Evolutionary conservation across 1,139 yeast species (phyloP).

Genomic region (Blastobotrys buckinghamii): DNA sequence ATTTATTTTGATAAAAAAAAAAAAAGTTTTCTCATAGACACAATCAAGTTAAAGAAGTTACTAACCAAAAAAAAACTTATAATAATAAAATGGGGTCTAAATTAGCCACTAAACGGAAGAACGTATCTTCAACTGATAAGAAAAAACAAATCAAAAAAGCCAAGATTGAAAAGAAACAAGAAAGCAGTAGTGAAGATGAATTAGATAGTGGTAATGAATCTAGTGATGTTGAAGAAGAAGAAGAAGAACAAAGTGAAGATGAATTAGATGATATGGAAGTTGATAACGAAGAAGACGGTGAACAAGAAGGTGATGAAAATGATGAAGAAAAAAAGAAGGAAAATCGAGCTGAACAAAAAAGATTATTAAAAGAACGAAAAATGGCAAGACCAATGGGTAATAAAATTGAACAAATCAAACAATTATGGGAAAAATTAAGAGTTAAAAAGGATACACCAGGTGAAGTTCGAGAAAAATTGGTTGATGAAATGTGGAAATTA

Average conservation of each 20-base stretch:
- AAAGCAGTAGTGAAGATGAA: neutral
- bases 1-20: neutral
- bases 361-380: constrained; percentile 74
- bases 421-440: constrained; percentile 86
- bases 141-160: constrained; percentile 3
- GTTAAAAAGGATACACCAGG: constrained; percentile 78
- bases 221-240: constrained; percentile 1
- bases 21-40: neutral
- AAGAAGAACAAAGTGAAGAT: constrained; percentile 22
- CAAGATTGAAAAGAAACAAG: constrained; percentile 14
- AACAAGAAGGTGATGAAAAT: constrained; percentile 29
- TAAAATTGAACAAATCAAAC: constrained; percentile 79
- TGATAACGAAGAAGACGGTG: constrained; percentile 28
- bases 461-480: constrained; percentile 67
- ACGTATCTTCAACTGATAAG: neutral
- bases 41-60: too few relatives aligned
- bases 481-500: constrained; percentile 81
- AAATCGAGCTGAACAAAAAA: constrained; percentile 80
- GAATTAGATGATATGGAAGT: constrained; percentile 30
- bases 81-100: constrained; percentile 2
- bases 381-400: constrained; percentile 79
- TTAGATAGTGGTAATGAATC: constrained; percentile 1
- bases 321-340: constrained; percentile 35
- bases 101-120: constrained; percentile 3
- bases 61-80: neutral